A percentile compares a stretch with the other conserved stretches of the same genome.
Conservation (phyloP, 768 basidiomycete genomes). For the Trametes meyenii region DNA sequence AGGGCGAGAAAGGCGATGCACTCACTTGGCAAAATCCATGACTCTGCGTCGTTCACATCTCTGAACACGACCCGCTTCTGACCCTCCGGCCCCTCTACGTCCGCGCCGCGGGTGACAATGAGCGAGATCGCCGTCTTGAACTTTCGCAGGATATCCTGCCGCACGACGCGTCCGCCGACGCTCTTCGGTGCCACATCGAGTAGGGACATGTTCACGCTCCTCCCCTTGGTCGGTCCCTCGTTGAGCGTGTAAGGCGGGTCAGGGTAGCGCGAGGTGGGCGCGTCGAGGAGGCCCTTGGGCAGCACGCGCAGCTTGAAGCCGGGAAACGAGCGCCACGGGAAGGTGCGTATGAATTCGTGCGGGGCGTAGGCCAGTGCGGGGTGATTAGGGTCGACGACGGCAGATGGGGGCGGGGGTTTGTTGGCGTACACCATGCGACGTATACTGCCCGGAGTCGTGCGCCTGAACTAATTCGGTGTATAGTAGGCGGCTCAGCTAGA, state of each 20-base stretch:
- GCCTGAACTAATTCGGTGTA: conserved; percentile 40
- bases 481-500: background rate
- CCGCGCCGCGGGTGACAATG: conserved; percentile 45
- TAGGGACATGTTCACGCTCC: conserved; percentile 41
- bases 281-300: conserved; percentile 37
- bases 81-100: conserved; percentile 27
- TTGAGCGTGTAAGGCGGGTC: conserved; percentile 26
- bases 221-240: conserved; percentile 8
- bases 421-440: background rate
- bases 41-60: conserved; percentile 4
- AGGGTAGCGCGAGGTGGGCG: conserved; percentile 26
- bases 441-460: conserved; percentile 44
- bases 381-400: conserved; percentile 25
- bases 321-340: conserved; percentile 10
- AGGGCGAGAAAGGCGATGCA: background rate
- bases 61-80: conserved; percentile 21
- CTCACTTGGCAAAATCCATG: conserved; percentile 26
- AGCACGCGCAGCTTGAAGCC: conserved; percentile 34
- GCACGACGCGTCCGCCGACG: conserved; percentile 41
- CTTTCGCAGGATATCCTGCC: conserved; percentile 36
- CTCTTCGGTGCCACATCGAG: conserved; percentile 27
- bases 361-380: conserved; percentile 19
- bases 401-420: background rate
- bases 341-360: background rate
- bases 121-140: conserved; percentile 45